Conservation (phyloP, 108 stramenopile species). For the Skeletonema potamos region DNA sequence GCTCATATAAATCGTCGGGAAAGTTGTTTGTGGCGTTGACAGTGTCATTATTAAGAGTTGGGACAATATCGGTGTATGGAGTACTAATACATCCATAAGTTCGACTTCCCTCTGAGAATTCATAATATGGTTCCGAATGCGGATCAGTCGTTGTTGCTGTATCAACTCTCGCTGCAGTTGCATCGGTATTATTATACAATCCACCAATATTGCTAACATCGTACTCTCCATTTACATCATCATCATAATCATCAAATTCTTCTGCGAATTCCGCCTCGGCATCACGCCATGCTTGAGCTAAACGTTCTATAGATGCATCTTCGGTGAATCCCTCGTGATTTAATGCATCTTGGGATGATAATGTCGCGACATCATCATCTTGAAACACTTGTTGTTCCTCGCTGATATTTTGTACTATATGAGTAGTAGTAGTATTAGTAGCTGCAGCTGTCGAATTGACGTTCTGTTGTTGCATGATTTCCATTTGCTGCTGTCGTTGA, state of each 20-base stretch:
- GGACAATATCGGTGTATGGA: slow-evolving; percentile 13
- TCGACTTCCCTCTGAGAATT: slow-evolving; percentile 43
- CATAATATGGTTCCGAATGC: slow-evolving; percentile 24
- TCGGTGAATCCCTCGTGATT: slow-evolving; percentile 33
- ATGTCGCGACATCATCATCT: slow-evolving; percentile 26
- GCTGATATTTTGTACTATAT: slow-evolving; percentile 22
- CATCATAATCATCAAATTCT: slow-evolving; percentile 39
- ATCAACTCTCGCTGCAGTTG: background rate
- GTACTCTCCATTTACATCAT: slow-evolving; percentile 4
- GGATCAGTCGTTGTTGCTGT: background rate
- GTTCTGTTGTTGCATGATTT: slow-evolving; percentile 7
- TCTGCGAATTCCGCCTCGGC: slow-evolving; percentile 69
- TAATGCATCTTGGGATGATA: slow-evolving; percentile 13
- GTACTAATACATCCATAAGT: slow-evolving; percentile 27
- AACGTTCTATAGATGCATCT: slow-evolving; percentile 68
- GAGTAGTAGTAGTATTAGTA: slow-evolving; percentile 3
- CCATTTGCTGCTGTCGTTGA: slow-evolving; percentile 30
- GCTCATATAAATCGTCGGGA: no score
- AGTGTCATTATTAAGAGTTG: background rate
- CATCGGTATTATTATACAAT: slow-evolving; percentile 14
- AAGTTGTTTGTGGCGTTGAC: no score
- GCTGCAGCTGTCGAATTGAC: slow-evolving; percentile 8
- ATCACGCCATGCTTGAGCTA: slow-evolving; percentile 80
- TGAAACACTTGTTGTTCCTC: slow-evolving; percentile 29
- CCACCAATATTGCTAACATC: slow-evolving; percentile 24